Conservation (phyloP, 2,329 filamentous ascomycete species). For the Fusarium praegraminearum region DNA sequence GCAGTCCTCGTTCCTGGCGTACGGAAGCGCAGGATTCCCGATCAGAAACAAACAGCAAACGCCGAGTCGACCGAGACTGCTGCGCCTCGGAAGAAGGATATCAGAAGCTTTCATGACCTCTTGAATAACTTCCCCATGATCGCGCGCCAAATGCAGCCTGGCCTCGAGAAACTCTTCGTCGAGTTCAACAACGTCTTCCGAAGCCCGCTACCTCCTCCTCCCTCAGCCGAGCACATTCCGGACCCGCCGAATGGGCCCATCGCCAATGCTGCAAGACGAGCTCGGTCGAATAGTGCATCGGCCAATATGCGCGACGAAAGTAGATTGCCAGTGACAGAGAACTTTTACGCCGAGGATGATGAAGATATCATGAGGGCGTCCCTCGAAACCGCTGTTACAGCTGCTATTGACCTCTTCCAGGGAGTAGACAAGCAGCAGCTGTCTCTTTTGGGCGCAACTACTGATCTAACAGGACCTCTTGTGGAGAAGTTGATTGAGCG, state of each 20-base stretch:
- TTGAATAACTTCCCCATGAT: constrained; percentile 95
- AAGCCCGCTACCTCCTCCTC: constrained; percentile 83
- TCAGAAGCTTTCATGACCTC: constrained; percentile 90
- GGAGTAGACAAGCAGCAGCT: constrained; percentile 95
- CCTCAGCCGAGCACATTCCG: constrained; percentile 69
- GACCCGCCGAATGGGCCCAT: constrained; percentile 70
- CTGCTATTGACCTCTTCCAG: constrained; percentile 95
- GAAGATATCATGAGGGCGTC: constrained; percentile 91
- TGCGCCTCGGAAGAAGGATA: constrained; percentile 80
- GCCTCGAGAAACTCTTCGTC: constrained; percentile 87
- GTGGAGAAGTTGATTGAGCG: constrained; percentile 96
- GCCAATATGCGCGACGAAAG: constrained; percentile 50
- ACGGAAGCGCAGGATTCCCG: constrained; percentile 54
- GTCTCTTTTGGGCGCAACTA: constrained; percentile 90
- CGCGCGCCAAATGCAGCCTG: constrained; percentile 93
- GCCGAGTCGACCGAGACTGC: constrained; percentile 58
- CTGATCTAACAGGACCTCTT: constrained; percentile 89
- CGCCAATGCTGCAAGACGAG: constrained; percentile 65
- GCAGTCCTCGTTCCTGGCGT: constrained; percentile 68
- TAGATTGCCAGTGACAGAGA: constrained; percentile 65
- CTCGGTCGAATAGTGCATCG: constrained; percentile 64
- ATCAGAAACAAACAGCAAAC: constrained; percentile 53
- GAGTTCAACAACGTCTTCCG: constrained; percentile 90
- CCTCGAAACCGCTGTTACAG: constrained; percentile 90
- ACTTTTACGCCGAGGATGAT: constrained; percentile 86